Conservation (phyloP, 495 filamentous ascomycete species). For the Annulohypoxylon nitens region DNA sequence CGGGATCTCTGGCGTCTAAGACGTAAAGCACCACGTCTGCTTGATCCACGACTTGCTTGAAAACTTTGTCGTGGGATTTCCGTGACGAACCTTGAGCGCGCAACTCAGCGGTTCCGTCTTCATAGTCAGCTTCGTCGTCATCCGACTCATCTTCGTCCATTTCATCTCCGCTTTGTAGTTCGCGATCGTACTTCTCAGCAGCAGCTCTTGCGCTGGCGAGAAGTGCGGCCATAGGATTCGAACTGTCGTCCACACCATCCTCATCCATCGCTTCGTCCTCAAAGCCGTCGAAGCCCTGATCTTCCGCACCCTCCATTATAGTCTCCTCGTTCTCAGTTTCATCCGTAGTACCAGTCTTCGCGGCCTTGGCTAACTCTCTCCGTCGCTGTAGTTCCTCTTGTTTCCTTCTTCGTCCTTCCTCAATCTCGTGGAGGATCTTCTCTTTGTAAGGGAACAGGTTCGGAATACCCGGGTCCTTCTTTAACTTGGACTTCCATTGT, state of each 20-base stretch:
- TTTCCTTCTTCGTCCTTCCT: slow-evolving; percentile 84
- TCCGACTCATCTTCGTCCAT: slow-evolving; percentile 72
- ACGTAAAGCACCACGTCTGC: slow-evolving; percentile 96
- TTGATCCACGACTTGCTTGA: slow-evolving; percentile 91
- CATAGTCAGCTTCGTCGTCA: slow-evolving; percentile 65
- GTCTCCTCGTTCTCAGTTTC: slow-evolving; percentile 59
- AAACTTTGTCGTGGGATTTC: slow-evolving; percentile 92
- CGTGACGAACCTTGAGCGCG: slow-evolving; percentile 68
- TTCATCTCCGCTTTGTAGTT: slow-evolving; percentile 68
- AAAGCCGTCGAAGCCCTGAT: slow-evolving; percentile 62
- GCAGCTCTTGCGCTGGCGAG: slow-evolving; percentile 90
- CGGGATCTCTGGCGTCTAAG: slow-evolving; percentile 91
- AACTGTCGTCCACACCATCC: slow-evolving; percentile 67
- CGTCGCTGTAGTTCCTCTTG: slow-evolving; percentile 79
- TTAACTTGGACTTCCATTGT: slow-evolving; percentile 90
- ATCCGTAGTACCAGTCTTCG: slow-evolving; percentile 58
- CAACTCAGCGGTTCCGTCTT: slow-evolving; percentile 62
- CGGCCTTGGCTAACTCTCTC: slow-evolving; percentile 77
- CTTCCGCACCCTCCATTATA: slow-evolving; percentile 60
- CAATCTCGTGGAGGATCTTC: slow-evolving; percentile 91
- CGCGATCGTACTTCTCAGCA: slow-evolving; percentile 81
- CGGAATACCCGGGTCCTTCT: slow-evolving; percentile 97
- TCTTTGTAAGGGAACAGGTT: slow-evolving; percentile 99
- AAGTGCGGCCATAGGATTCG: slow-evolving; percentile 92
- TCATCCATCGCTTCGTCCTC: slow-evolving; percentile 64